A percentile compares a stretch with the other conserved stretches of the same genome.
Conservation (phyloP, 1,284 basidiomycete genomes). For the Tilletia walkeri region DNA sequence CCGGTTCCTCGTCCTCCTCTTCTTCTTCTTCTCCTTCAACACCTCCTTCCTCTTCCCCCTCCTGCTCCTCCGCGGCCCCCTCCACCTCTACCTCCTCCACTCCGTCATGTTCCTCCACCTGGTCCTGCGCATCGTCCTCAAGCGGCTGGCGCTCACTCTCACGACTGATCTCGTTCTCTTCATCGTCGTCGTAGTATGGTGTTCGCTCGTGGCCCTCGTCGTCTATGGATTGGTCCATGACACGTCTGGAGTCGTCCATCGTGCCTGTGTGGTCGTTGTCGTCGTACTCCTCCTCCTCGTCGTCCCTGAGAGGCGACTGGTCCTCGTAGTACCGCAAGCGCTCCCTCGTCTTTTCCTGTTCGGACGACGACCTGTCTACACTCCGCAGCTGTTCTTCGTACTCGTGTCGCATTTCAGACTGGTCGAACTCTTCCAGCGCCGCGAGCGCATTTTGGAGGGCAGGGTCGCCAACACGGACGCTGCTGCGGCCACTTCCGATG, state of each 20-base stretch:
- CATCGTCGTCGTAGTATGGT: too few species aligned
- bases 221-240: too few species aligned
- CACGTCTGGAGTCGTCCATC: too few species aligned
- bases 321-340: not conserved
- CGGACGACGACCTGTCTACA: not conserved
- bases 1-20: not conserved
- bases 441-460: constrained; percentile 9
- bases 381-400: not conserved
- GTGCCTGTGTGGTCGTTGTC: not conserved
- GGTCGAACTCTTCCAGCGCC: constrained; percentile 14
- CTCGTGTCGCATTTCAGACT: constrained; percentile 3
- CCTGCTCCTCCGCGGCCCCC: too few species aligned
- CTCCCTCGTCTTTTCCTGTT: not conserved
- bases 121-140: not conserved
- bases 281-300: not conserved
- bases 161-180: too few species aligned
- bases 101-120: not conserved
- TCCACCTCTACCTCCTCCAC: not conserved
- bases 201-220: too few species aligned
- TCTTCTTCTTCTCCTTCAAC: not conserved
- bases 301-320: not conserved
- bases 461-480: not conserved
- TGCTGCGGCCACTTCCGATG: constrained; percentile 1
- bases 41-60: too few species aligned
- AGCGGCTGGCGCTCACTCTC: not conserved